phyloP scores from a whole-genome alignment of 1,139 yeast genomes.

The Blastobotrys serpentis region DNA sequence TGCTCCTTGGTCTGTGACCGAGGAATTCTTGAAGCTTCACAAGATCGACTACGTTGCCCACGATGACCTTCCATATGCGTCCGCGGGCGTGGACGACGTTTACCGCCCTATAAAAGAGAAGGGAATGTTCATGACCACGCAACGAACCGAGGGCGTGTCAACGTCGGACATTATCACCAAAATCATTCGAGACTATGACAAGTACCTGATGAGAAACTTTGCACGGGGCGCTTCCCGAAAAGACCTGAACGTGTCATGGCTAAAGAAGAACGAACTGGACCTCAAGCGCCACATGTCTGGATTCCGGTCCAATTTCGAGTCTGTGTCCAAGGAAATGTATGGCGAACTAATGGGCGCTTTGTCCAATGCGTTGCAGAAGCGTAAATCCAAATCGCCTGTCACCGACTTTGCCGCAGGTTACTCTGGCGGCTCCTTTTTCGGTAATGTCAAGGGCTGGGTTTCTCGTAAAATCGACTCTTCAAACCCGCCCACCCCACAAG shows the following conservation, averaged over 20 bases:
- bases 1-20: constrained; percentile 95
- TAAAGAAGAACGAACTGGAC: constrained; percentile 93
- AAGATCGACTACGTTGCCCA: constrained; percentile 95
- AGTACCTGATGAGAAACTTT: constrained; percentile 92
- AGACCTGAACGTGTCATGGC: constrained; percentile 94
- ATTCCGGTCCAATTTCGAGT: constrained; percentile 74
- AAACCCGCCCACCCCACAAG: neutral
- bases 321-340: constrained; percentile 76
- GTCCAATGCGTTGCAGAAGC: constrained; percentile 12
- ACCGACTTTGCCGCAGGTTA: constrained; percentile 64
- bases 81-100: constrained; percentile 83
- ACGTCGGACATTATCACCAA: constrained; percentile 95
- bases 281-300: constrained; percentile 86
- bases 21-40: constrained; percentile 75
- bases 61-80: constrained; percentile 93
- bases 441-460: constrained; percentile 71
- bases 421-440: constrained; percentile 52
- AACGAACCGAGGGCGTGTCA: constrained; percentile 93
- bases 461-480: constrained; percentile 37
- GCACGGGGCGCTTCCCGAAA: constrained; percentile 97
- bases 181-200: constrained; percentile 92
- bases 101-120: constrained; percentile 85
- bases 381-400: constrained; percentile 49
- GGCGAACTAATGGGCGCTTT: constrained; percentile 59
- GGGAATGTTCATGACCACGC: constrained; percentile 92